Percentiles rank a stretch among this genome's conserved stretches.
These are phyloP conservation scores for Raffaelea albimanens DNA, from an alignment of 2,329 filamentous ascomycete genomes.

Conservation along the genomic window DNA sequence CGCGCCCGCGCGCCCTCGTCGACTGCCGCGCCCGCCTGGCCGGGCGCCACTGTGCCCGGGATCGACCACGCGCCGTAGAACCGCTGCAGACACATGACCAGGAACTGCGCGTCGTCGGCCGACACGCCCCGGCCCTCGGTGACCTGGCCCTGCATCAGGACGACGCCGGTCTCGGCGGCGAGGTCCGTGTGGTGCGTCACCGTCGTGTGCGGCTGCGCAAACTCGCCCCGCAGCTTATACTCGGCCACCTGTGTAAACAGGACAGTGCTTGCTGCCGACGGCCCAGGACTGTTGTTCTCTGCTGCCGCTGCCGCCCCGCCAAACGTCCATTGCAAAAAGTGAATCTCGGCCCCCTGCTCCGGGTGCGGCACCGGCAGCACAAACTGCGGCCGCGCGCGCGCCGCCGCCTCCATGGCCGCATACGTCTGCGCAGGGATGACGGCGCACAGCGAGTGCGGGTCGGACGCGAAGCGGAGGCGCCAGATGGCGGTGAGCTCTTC, in stretches of 20 bases:
- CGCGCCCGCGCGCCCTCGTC: constrained; percentile 52
- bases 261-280: constrained; percentile 55
- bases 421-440: constrained; percentile 69
- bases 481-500: constrained; percentile 83
- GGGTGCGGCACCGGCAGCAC: constrained; percentile 74
- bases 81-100: constrained; percentile 86
- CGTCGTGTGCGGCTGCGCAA: constrained; percentile 83
- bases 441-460: constrained; percentile 72
- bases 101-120: constrained; percentile 75
- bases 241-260: constrained; percentile 92
- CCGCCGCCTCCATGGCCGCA: constrained; percentile 58
- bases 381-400: constrained; percentile 73
- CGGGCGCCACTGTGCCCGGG: constrained; percentile 8
- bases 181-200: constrained; percentile 87
- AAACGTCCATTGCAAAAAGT: constrained; percentile 95
- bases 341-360: constrained; percentile 71
- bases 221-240: constrained; percentile 85
- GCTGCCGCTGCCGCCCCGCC: constrained; percentile 32
- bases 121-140: constrained; percentile 66
- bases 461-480: constrained; percentile 74
- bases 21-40: constrained; percentile 25
- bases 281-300: background rate
- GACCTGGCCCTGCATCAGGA: constrained; percentile 78
- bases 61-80: constrained; percentile 69
- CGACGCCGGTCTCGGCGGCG: constrained; percentile 61